A percentile compares a stretch with the other conserved stretches of the same genome.
Conservation (phyloP, 2,329 filamentous ascomycete species). For the Fusarium citri region DNA sequence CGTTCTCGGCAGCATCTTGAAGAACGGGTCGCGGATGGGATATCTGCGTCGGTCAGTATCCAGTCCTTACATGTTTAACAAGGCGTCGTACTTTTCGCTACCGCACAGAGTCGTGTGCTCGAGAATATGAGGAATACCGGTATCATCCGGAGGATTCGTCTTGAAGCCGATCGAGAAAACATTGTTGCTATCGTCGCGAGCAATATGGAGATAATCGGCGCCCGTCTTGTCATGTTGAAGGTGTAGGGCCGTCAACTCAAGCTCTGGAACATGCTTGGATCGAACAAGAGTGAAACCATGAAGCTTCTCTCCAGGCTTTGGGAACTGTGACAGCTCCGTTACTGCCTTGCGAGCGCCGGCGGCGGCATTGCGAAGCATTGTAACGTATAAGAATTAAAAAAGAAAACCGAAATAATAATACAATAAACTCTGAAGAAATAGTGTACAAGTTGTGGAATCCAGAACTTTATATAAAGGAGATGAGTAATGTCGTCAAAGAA, state of each 20-base stretch:
- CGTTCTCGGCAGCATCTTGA: slow-evolving; percentile 98
- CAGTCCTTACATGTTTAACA: neutral
- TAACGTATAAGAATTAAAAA: slow-evolving; percentile 12
- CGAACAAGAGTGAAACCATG: slow-evolving; percentile 94
- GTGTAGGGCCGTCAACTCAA: slow-evolving; percentile 90
- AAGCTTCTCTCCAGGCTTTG: slow-evolving; percentile 83
- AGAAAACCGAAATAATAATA: slow-evolving; percentile 33
- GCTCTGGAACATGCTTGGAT: slow-evolving; percentile 91
- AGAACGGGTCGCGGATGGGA: slow-evolving; percentile 98
- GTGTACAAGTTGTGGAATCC: slow-evolving; percentile 25
- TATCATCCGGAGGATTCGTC: slow-evolving; percentile 97
- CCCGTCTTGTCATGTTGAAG: slow-evolving; percentile 95
- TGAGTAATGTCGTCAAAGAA: slow-evolving; percentile 26
- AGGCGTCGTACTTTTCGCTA: slow-evolving; percentile 79
- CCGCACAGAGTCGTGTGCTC: slow-evolving; percentile 98
- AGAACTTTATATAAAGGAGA: slow-evolving; percentile 13
- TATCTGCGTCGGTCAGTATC: slow-evolving; percentile 68
- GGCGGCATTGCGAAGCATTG: slow-evolving; percentile 66
- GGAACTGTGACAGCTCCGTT: slow-evolving; percentile 80
- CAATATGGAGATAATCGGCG: slow-evolving; percentile 95
- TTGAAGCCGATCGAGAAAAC: slow-evolving; percentile 99
- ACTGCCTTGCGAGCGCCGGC: slow-evolving; percentile 71
- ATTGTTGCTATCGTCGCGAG: slow-evolving; percentile 97
- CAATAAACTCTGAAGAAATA: slow-evolving; percentile 27
- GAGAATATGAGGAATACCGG: slow-evolving; percentile 94